Conservation (phyloP, 768 basidiomycete species). For the Agrocybe pediades region DNA sequence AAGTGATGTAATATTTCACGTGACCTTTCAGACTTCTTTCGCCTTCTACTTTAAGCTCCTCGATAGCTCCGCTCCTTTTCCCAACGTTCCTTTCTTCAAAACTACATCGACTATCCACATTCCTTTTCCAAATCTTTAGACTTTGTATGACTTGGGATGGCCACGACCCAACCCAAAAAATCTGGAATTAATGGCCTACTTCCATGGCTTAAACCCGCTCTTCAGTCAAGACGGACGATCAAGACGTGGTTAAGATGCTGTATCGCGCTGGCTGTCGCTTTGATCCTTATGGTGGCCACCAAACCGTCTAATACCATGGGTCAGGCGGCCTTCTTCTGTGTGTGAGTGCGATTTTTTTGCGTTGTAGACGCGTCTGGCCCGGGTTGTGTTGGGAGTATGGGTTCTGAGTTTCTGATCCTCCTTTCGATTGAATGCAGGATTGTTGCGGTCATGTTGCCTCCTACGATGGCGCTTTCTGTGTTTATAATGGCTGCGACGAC, state of each 20-base stretch:
- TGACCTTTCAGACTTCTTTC: too few species aligned
- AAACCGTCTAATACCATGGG: constrained; percentile 37
- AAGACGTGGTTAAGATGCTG: constrained; percentile 45
- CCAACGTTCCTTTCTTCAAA: too few species aligned
- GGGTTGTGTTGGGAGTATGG: too few species aligned
- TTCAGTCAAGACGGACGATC: constrained; percentile 31
- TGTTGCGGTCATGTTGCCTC: constrained; percentile 40
- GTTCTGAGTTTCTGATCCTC: not conserved
- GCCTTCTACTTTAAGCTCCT: too few species aligned
- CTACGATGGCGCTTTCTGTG: constrained; percentile 38
- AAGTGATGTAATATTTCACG: too few species aligned
- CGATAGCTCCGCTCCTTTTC: too few species aligned
- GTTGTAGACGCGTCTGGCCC: not conserved
- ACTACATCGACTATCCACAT: too few species aligned
- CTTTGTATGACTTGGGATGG: not conserved
- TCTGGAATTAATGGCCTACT: not conserved
- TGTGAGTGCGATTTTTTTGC: constrained; percentile 24
- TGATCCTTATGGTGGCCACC: constrained; percentile 37
- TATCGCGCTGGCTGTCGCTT: constrained; percentile 28
- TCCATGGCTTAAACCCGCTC: constrained; percentile 35
- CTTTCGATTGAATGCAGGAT: constrained; percentile 26
- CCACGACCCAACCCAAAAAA: not conserved
- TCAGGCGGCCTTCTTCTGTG: constrained; percentile 41
- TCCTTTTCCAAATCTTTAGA: too few species aligned
- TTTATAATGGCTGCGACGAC: constrained; percentile 35